phyloP scores from a whole-genome alignment of 2,329 filamentous ascomycete genomes.

The Byssoonygena ceratinophila region DNA sequence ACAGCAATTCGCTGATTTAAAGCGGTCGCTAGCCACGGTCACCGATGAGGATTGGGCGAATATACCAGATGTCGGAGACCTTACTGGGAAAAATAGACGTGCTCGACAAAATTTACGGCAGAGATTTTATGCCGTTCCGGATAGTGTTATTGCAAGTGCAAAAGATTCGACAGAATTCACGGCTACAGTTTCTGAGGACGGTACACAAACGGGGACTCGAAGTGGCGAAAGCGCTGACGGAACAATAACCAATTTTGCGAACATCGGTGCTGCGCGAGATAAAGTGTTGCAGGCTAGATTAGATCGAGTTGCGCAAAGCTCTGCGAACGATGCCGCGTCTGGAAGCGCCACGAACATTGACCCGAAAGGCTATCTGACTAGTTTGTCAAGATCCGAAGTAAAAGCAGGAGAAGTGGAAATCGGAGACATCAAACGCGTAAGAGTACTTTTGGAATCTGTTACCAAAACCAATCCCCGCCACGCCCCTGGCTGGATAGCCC shows the following conservation, averaged over 20 bases:
- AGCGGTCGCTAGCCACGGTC: slow-evolving; percentile 75
- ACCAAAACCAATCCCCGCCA: slow-evolving; percentile 96
- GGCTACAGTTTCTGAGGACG: slow-evolving; percentile 79
- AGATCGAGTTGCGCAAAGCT: slow-evolving; percentile 70
- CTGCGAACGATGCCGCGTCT: slow-evolving; percentile 55
- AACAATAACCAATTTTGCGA: slow-evolving; percentile 94
- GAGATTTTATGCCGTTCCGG: slow-evolving; percentile 89
- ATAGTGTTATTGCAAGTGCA: slow-evolving; percentile 84
- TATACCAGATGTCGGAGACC: slow-evolving; percentile 87
- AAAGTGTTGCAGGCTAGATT: slow-evolving; percentile 91
- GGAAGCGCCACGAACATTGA: slow-evolving; percentile 88
- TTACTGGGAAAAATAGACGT: slow-evolving; percentile 86
- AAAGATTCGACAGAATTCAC: slow-evolving; percentile 70
- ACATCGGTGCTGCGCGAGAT: slow-evolving; percentile 91
- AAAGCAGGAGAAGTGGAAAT: slow-evolving; percentile 73
- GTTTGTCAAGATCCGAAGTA: slow-evolving; percentile 68
- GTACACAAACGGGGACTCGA: slow-evolving; percentile 40
- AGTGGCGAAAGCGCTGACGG: slow-evolving; percentile 53
- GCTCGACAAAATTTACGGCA: slow-evolving; percentile 72
- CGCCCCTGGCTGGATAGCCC: slow-evolving; percentile 89
- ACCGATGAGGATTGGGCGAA: slow-evolving; percentile 95
- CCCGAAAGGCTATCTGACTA: slow-evolving; percentile 91
- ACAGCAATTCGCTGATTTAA: slow-evolving; percentile 92
- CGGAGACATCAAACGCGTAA: slow-evolving; percentile 88
- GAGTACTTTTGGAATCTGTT: slow-evolving; percentile 86